A percentile compares a stretch with the other conserved stretches of the same genome.
Conservation (phyloP, 1,139 yeast species). For the Zygoascus meyerae region DNA sequence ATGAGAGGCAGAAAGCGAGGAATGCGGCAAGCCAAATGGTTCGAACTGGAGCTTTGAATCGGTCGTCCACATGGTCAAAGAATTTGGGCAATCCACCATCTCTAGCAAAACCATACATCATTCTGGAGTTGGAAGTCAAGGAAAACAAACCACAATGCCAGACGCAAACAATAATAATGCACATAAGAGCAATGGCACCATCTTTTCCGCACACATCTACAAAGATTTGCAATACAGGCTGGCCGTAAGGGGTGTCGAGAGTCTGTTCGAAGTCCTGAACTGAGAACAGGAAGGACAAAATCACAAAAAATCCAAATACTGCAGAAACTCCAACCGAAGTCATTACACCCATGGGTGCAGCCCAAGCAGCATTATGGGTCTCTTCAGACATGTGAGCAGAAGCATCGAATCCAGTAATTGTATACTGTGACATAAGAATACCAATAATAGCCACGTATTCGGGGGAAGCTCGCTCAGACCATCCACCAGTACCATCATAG, state of each 20-base stretch:
- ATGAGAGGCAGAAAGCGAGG: slow-evolving; percentile 51
- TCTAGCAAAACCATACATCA: slow-evolving; percentile 76
- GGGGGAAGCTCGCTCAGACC: slow-evolving; percentile 32
- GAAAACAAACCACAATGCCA: slow-evolving; percentile 24
- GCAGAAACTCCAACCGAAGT: slow-evolving; percentile 58
- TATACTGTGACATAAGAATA: slow-evolving; percentile 66
- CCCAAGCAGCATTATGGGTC: slow-evolving; percentile 53
- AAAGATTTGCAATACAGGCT: slow-evolving; percentile 54
- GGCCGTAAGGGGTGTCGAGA: slow-evolving; percentile 51
- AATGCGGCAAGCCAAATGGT: slow-evolving; percentile 60
- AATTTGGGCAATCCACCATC: slow-evolving; percentile 72
- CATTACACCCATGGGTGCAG: slow-evolving; percentile 62
- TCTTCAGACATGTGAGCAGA: slow-evolving; percentile 74
- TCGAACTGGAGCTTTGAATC: slow-evolving; percentile 57
- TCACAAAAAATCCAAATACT: slow-evolving; percentile 52
- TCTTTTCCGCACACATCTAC: slow-evolving; percentile 48
- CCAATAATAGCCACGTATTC: slow-evolving; percentile 42
- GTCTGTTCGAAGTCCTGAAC: slow-evolving; percentile 48
- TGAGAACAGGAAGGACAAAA: slow-evolving; percentile 61
- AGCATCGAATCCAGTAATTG: slow-evolving; percentile 70
- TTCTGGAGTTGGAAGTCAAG: slow-evolving; percentile 74
- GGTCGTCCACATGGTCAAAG: slow-evolving; percentile 41
- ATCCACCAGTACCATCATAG: slow-evolving; percentile 40
- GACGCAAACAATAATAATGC: slow-evolving; percentile 43
- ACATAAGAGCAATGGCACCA: slow-evolving; percentile 53